Evolutionary conservation across 2,329 filamentous ascomycete genomes (phyloP).

Genomic region (Pseudogymnoascus sp.): DNA sequence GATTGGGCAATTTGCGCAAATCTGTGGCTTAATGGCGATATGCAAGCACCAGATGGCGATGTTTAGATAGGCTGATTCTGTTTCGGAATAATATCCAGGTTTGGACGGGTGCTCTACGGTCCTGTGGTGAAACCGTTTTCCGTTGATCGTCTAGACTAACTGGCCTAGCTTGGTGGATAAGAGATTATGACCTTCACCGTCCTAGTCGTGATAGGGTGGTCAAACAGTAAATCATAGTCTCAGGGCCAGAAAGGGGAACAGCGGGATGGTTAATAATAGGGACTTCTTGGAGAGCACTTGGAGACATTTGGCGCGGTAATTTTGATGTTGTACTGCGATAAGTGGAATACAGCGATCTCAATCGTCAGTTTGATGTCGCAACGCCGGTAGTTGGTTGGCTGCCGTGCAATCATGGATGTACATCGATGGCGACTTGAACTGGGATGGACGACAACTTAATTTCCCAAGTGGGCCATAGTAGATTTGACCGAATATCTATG

Average conservation of each 20-base stretch:
- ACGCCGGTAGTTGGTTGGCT: conserved; percentile 3
- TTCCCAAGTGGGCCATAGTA: neutral
- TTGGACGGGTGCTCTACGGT: neutral
- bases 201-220: neutral
- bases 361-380: neutral
- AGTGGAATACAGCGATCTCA: neutral
- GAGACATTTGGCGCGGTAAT: neutral
- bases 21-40: conserved; percentile 1
- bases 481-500: conserved; percentile 6
- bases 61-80: neutral
- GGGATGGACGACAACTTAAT: conserved; percentile 12
- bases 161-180: neutral
- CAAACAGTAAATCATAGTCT: neutral
- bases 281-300: neutral
- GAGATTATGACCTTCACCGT: conserved; percentile 4
- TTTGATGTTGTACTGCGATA: neutral
- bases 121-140: neutral
- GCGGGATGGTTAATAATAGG: conserved; percentile 3
- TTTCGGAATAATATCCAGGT: conserved; percentile 5
- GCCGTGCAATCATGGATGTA: neutral
- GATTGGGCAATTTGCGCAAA: neutral
- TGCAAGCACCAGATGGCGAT: neutral
- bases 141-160: neutral
- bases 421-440: conserved; percentile 10
- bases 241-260: neutral